A percentile compares a stretch with the other conserved stretches of the same genome.
phyloP scores from a whole-genome alignment of 2,329 filamentous ascomycete genomes.

The Fusarium nematophilum region DNA sequence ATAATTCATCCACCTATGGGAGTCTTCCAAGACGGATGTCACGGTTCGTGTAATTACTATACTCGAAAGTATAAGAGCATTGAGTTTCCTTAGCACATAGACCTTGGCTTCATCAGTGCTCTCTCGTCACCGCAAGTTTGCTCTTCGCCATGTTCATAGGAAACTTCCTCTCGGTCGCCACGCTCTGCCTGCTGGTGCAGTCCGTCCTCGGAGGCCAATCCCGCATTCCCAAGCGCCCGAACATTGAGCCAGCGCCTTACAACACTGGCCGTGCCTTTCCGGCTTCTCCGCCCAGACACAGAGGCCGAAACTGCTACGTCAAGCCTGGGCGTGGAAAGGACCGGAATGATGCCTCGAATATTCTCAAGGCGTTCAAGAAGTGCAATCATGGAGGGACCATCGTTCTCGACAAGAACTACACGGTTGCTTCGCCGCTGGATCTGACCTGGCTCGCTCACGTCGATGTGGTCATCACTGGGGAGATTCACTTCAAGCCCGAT shows the following conservation, averaged over 20 bases:
- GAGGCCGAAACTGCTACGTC: constrained; percentile 33
- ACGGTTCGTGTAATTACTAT: too few relatives aligned
- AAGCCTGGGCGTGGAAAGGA: constrained; percentile 22
- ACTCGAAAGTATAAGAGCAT: too few relatives aligned
- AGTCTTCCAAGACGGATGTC: too few relatives aligned
- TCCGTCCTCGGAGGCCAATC: constrained; percentile 12
- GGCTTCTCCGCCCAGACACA: constrained; percentile 22
- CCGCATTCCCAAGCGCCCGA: constrained; percentile 30
- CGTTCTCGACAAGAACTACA: constrained; percentile 69
- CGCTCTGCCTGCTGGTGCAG: constrained; percentile 26
- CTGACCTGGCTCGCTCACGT: constrained; percentile 72
- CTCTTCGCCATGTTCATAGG: constrained; percentile 14
- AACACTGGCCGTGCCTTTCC: constrained; percentile 32
- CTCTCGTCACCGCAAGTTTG: neutral
- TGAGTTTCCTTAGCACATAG: too few relatives aligned
- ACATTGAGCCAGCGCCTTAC: constrained; percentile 32
- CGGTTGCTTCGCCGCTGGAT: constrained; percentile 72
- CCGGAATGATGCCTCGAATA: constrained; percentile 30
- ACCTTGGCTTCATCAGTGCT: neutral
- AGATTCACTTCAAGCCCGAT: constrained; percentile 72
- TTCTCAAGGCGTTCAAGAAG: constrained; percentile 40
- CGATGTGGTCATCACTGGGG: constrained; percentile 68
- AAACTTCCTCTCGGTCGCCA: constrained; percentile 20
- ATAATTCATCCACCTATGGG: too few relatives aligned
- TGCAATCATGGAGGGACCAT: constrained; percentile 74